A percentile compares a stretch with the other conserved stretches of the same genome.
Conservation (phyloP, 768 basidiomycete genomes). For the Russula sp. region DNA sequence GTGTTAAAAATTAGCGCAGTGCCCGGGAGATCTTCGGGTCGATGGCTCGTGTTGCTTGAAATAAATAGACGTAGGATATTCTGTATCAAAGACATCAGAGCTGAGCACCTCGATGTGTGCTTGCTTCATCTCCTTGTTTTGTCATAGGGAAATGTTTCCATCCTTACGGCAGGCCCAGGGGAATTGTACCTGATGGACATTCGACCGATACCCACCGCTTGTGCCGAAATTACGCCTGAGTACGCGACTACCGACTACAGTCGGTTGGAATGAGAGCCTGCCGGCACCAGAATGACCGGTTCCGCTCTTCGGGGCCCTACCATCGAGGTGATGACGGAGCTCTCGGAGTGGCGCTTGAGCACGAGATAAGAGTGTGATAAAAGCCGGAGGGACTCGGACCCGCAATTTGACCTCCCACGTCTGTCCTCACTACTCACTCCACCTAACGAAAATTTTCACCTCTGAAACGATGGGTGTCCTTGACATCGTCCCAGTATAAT, state of each 20-base stretch:
- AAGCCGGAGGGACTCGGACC: background rate
- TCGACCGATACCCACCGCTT: background rate
- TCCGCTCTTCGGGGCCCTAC: constrained; percentile 11
- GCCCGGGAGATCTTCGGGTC: constrained; percentile 21
- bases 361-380: constrained; percentile 6
- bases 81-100: background rate
- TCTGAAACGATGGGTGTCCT: constrained; percentile 63
- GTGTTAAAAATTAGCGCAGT: constrained; percentile 7
- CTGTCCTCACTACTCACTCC: background rate
- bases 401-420: constrained; percentile 9
- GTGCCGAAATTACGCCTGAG: constrained; percentile 6
- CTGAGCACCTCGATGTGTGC: background rate
- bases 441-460: background rate
- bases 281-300: background rate
- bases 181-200: background rate
- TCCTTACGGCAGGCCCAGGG: background rate
- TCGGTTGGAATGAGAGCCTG: background rate
- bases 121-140: background rate
- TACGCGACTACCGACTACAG: background rate
- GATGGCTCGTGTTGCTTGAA: background rate
- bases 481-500: constrained; percentile 74
- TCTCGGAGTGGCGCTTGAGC: constrained; percentile 16
- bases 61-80: background rate
- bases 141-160: too few species aligned
- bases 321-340: constrained; percentile 10